Evolutionary conservation across 164 flowering plant species (phyloP).

Genomic region (Umbilicus rupestris): DNA sequence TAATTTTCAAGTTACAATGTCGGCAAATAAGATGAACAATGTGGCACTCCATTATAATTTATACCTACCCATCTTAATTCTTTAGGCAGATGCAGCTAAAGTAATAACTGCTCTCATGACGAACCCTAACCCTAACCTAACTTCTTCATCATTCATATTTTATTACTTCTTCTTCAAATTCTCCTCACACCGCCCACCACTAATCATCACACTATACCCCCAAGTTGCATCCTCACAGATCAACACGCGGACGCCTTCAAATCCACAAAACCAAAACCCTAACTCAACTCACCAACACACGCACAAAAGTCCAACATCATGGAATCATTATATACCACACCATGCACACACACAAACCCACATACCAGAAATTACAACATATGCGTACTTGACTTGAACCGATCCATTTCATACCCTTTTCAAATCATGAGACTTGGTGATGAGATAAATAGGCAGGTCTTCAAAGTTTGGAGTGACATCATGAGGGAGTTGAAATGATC

Average conservation of each 20-base stretch:
- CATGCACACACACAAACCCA: neutral
- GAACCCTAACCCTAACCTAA: no score
- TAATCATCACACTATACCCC: neutral
- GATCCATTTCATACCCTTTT: neutral
- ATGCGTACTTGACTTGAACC: neutral
- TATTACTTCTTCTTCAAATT: no score
- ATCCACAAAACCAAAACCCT: neutral
- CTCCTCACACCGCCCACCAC: neutral
- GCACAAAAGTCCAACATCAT: neutral
- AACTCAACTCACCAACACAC: neutral
- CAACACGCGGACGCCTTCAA: constrained; percentile 3
- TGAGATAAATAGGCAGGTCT: neutral
- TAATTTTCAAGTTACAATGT: no score
- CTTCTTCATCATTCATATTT: no score
- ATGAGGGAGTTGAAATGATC: neutral
- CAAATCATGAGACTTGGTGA: neutral
- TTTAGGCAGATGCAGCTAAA: no score
- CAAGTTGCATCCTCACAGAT: neutral
- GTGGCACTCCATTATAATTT: no score
- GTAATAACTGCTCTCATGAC: no score
- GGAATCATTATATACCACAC: neutral
- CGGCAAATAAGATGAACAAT: no score
- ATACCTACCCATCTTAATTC: no score
- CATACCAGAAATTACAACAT: neutral
- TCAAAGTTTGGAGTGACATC: constrained; percentile 1